Evolutionary conservation across 257 asterid species (phyloP), one percentile per base, ranked within the genome.

Genomic region (Gentiana straminea): DNA sequence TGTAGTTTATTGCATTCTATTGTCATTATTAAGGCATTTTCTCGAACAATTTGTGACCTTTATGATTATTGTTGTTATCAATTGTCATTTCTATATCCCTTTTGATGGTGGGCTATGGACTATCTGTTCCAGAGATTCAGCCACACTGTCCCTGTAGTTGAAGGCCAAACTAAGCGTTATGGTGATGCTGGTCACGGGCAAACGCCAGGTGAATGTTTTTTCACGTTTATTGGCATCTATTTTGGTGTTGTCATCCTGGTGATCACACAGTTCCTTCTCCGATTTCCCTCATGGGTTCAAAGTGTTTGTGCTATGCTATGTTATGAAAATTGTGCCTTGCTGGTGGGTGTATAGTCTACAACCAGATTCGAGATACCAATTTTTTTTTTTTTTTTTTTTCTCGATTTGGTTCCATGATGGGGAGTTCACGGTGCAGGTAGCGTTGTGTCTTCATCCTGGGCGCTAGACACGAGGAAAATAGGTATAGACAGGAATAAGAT

Each of bases 401-500:
- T 24, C 1, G 24, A 24, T 24, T 24, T 59, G 55, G 35, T 47
- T 49, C 33, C 35, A 15, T 60, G 57, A 49, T 36, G 44, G 47
- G 59, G 57, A 7, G 4, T 39, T 39, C 44, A 57, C 70, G 66
- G 58, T 73, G 34, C 57, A 79, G 94, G 81, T 61, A 58, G 48
- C 66, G 64, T 54, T 54, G 81, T 73, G 63, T 48, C 66, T 59
- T 68, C 86, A 33, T 79, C 75, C 59, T 85, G 95, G 86, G 71
- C 77, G 84, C 46, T 85, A 71, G 75, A 83, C 73, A 72, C 97
- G 1, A 70, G 75, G 76, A 58, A 51, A 44, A 61, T 78, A 66
- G 98, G 97, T 64, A 52, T 92, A 63, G 55, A 65, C 47, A 63
- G 63, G 58, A 81, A 82, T 41, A 74, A 56, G 86, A 75, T 88